Evolutionary conservation across 495 filamentous ascomycete genomes (phyloP).

Genomic region (Glonium stellatum): DNA sequence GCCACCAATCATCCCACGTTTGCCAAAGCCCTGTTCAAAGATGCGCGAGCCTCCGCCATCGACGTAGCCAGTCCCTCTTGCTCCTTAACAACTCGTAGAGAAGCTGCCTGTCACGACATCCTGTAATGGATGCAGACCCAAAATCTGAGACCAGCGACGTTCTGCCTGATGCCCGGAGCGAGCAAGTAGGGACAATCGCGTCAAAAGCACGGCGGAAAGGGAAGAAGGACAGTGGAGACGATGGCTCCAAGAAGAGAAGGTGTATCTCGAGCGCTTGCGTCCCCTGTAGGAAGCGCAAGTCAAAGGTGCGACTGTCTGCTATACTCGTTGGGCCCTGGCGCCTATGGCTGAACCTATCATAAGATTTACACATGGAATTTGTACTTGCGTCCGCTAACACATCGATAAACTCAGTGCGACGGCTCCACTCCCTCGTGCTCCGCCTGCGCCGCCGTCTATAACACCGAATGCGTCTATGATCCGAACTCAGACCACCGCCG

Average conservation of each 20-base stretch:
- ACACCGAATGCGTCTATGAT: constrained; percentile 89
- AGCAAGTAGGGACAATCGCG: background rate
- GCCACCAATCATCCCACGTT: background rate
- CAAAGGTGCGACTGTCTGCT: constrained; percentile 50
- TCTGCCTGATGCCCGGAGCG: background rate
- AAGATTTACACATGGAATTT: background rate
- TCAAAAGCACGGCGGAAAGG: constrained; percentile 25
- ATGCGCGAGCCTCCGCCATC: no score
- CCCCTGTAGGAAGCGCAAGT: constrained; percentile 83
- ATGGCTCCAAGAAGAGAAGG: constrained; percentile 57
- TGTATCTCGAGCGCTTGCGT: constrained; percentile 93
- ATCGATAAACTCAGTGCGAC: constrained; percentile 57
- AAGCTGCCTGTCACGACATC: no score
- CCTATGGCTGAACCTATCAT: constrained; percentile 10
- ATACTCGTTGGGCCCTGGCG: background rate
- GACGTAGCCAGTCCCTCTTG: no score
- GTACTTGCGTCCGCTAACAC: constrained; percentile 19
- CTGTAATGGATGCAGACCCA: background rate
- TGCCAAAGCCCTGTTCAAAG: no score
- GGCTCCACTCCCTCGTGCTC: constrained; percentile 88
- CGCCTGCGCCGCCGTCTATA: constrained; percentile 90
- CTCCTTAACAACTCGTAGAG: no score
- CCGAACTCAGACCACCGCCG: constrained; percentile 91
- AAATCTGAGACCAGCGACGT: background rate
- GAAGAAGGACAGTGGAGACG: constrained; percentile 24